phyloP scores from a whole-genome alignment of 441 rosid species.

The Mallotus japonicus region DNA sequence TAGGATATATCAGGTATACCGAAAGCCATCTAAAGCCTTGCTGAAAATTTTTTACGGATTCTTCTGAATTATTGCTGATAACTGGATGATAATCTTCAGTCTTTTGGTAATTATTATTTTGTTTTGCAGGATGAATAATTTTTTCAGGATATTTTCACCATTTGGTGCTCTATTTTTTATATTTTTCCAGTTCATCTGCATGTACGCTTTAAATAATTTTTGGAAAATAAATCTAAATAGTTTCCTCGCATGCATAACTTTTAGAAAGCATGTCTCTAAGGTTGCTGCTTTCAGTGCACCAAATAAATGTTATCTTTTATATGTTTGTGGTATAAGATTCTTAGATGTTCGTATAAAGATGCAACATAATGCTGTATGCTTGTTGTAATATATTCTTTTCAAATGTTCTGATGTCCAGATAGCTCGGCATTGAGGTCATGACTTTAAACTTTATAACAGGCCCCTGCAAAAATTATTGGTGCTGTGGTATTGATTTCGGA shows the following conservation, averaged over 20 bases:
- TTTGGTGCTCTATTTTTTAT: not conserved
- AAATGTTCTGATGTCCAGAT: not conserved
- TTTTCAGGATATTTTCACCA: not conserved
- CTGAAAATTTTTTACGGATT: not conserved
- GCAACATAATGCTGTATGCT: not conserved
- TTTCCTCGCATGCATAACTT: not conserved
- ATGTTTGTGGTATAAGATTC: not conserved
- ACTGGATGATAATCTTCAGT: not conserved
- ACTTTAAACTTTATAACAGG: not conserved
- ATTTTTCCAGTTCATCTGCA: not conserved
- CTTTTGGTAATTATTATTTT: not conserved
- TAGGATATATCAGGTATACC: not conserved
- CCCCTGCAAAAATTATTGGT: not conserved
- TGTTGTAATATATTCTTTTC: not conserved
- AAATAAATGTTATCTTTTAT: not conserved
- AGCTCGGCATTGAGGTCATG: not conserved
- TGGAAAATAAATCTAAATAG: not conserved
- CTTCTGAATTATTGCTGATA: not conserved
- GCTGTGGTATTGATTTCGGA: conserved; percentile 5
- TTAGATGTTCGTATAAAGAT: no score
- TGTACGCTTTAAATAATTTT: not conserved
- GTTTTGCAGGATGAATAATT: not conserved
- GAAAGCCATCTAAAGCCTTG: no score
- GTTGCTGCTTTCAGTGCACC: not conserved
- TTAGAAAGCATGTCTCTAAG: not conserved